Conservation (phyloP, 202 grass and related monocot species). For the Elaeis oleifera region DNA sequence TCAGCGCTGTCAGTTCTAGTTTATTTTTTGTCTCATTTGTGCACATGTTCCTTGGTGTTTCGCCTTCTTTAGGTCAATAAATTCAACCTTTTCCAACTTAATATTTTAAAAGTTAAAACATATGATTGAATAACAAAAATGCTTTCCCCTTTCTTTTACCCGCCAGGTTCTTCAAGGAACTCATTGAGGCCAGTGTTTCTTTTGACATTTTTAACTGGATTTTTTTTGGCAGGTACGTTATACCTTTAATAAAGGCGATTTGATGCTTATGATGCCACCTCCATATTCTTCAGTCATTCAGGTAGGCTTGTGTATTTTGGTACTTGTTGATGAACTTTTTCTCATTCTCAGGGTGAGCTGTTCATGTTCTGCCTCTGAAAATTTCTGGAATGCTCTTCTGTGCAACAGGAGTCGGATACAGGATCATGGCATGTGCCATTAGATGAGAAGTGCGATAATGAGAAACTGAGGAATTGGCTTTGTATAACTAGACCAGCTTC, state of each 20-base stretch:
- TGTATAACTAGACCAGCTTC: conserved; percentile 47
- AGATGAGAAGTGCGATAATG: conserved; percentile 52
- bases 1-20: too few species aligned
- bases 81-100: too few species aligned
- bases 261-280: conserved; percentile 58
- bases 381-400: conserved; percentile 6
- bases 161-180: too few species aligned
- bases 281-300: conserved; percentile 85
- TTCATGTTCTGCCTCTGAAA: too few species aligned
- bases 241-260: conserved; percentile 70
- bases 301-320: conserved; percentile 19
- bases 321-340: conserved; percentile 4
- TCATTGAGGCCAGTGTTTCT: too few species aligned
- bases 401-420: conserved; percentile 50
- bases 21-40: too few species aligned
- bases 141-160: too few species aligned
- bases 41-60: too few species aligned
- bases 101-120: too few species aligned
- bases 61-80: too few species aligned
- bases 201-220: too few species aligned
- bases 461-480: conserved; percentile 65
- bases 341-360: neutral
- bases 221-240: conserved; percentile 52
- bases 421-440: conserved; percentile 87
- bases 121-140: too few species aligned